Evolutionary conservation across 768 basidiomycete genomes (phyloP), one percentile per base, ranked within the genome.

Genomic region (Termitomyces sp.): DNA sequence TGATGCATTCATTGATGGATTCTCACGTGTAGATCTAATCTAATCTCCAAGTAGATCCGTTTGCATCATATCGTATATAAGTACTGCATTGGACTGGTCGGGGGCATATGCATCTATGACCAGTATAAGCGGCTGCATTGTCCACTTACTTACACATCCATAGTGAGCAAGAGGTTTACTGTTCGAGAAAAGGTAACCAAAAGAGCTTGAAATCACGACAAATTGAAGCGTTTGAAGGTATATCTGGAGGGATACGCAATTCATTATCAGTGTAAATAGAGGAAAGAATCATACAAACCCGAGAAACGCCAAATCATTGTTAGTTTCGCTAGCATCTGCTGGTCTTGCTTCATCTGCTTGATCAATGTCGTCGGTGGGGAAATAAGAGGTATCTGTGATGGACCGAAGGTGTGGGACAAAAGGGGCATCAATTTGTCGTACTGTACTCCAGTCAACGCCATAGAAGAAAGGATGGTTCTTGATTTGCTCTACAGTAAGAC

Each of bases 331-430:
- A 50, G 74, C 60, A 41, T 80, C 74, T 26, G 70, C 60, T 26
- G 76, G 63, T 11, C 68, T 62, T 59, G 81, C 79, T 50, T 81
- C 79, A 10, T 82, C 74, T 2, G 64, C 87, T 71, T 94, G 90
- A 56, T 95, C 92, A 55, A 95, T 80, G 64, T 96, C 93, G 59
- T 97, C 94, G 2, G 90, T 94, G 1, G 95, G 95, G 82, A 97
- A 97, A 75, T 97, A 97, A n/a, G 93, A 94, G 1, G 95, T 97
- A 63, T 98, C 95, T 36, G 94, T 95, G 67, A 95, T 90, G 8
- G 91, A 94, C 41, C 89, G 84, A 33, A 98, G 78, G 57, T 93
- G 91, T 20, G 97, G 96, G n/a, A 99, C 87, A 71, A 98, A 98
- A 5, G 96, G 97, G 3, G 94, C 84, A 66, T 95, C 94, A 60